phyloP scores from a whole-genome alignment of 2,329 filamentous ascomycete genomes.

The Neonectria sp. region DNA sequence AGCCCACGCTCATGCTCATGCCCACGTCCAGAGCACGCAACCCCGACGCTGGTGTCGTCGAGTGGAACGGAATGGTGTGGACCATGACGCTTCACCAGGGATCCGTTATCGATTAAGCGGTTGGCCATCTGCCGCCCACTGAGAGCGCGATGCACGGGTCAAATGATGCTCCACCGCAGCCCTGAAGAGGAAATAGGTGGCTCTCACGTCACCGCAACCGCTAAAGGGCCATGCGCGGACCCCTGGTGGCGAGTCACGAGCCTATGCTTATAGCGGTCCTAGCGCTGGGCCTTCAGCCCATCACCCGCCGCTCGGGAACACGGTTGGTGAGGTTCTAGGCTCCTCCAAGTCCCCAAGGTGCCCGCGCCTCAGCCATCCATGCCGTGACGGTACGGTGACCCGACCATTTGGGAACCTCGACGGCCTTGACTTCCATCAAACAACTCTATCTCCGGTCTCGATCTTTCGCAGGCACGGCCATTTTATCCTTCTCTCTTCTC shows the following conservation, averaged over 20 bases:
- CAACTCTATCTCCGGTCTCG: slow-evolving; percentile 34
- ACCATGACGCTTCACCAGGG: slow-evolving; percentile 13
- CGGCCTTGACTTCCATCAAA: slow-evolving; percentile 20
- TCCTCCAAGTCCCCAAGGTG: not conserved
- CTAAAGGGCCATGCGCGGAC: slow-evolving; percentile 24
- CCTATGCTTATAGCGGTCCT: slow-evolving; percentile 35
- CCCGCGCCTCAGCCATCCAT: slow-evolving; percentile 44
- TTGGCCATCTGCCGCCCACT: slow-evolving; percentile 35
- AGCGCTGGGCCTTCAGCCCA: slow-evolving; percentile 31
- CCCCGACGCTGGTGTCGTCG: not conserved
- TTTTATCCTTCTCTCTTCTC: not conserved
- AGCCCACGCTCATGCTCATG: too few relatives aligned
- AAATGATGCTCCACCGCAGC: slow-evolving; percentile 42
- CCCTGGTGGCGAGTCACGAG: slow-evolving; percentile 45
- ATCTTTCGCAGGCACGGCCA: slow-evolving; percentile 25
- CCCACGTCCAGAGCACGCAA: not conserved
- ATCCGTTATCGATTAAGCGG: slow-evolving; percentile 40
- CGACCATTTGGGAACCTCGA: slow-evolving; percentile 45
- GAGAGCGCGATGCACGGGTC: slow-evolving; percentile 38
- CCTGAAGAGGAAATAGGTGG: slow-evolving; percentile 17
- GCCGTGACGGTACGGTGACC: slow-evolving; percentile 44
- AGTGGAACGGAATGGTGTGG: slow-evolving; percentile 14
- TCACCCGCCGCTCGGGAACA: slow-evolving; percentile 21
- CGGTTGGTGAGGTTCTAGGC: not conserved
- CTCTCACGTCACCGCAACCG: slow-evolving; percentile 33